These are phyloP conservation scores for Salix exigua DNA, from an alignment of 345 rosid species.

Conservation along the genomic window DNA sequence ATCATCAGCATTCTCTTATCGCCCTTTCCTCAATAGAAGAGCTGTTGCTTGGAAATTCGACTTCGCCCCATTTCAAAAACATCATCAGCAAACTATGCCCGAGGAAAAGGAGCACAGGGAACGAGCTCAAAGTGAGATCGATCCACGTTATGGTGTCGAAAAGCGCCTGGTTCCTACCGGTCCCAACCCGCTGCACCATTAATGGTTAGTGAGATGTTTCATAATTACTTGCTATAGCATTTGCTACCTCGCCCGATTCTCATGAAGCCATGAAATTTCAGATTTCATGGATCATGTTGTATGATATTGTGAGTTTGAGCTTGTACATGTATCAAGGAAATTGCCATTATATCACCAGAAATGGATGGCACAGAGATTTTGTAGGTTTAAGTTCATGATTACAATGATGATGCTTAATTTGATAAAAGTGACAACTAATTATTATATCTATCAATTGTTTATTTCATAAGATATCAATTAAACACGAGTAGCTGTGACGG, in stretches of 20 bases:
- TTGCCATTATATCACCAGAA: conserved; percentile 1
- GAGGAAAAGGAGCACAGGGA: conserved; percentile 7
- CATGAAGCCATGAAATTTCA: background rate
- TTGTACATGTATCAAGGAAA: conserved; percentile 2
- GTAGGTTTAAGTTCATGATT: background rate
- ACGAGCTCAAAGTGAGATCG: conserved; percentile 44
- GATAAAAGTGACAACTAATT: conserved; percentile 5
- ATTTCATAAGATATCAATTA: conserved; percentile 4
- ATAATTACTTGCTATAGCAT: background rate
- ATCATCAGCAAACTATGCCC: conserved; percentile 11
- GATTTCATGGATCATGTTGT: conserved; percentile 10
- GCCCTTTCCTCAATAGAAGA: conserved; percentile 38
- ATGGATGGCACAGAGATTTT: background rate
- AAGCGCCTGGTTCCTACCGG: conserved; percentile 92
- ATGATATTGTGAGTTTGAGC: conserved; percentile 6
- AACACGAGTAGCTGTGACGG: conserved; percentile 41
- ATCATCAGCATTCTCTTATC: conserved; percentile 8
- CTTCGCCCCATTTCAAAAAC: conserved; percentile 54
- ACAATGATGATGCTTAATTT: conserved; percentile 7
- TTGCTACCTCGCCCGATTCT: background rate
- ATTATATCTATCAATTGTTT: background rate
- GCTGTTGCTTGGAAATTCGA: conserved; percentile 47
- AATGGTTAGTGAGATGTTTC: conserved; percentile 28
- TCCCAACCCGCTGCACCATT: conserved; percentile 90
- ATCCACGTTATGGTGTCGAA: conserved; percentile 76